Evolutionary conservation across 306 rosid genomes (phyloP).

Genomic region (Trifolium pratense): DNA sequence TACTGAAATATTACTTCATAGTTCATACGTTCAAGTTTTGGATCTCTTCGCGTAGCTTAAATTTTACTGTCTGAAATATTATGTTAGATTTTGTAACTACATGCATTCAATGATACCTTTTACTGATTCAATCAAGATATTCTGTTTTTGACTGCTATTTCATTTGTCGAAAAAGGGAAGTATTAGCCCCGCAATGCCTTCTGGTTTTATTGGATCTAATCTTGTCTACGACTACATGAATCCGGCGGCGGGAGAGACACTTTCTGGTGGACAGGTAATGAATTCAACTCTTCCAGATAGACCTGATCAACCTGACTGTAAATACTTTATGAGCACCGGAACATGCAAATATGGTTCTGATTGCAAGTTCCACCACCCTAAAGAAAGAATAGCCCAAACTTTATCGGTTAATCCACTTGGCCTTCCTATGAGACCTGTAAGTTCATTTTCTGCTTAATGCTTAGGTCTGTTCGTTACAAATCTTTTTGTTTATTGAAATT

Average conservation of each 20-base stretch:
- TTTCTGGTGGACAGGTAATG: constrained; percentile 62
- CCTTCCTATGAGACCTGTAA: constrained; percentile 91
- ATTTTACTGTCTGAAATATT: too few species aligned
- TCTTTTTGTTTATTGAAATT: neutral
- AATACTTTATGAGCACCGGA: constrained; percentile 80
- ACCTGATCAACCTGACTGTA: constrained; percentile 90
- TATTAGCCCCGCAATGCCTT: constrained; percentile 58
- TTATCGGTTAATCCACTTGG: constrained; percentile 60
- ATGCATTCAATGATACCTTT: neutral
- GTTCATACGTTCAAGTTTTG: too few species aligned
- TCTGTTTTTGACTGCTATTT: constrained; percentile 30
- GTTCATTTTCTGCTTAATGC: constrained; percentile 42
- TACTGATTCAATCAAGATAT: constrained; percentile 9
- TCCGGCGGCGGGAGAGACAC: constrained; percentile 54
- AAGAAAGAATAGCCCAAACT: constrained; percentile 68
- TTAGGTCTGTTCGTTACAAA: neutral
- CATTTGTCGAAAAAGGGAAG: constrained; percentile 62
- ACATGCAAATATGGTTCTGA: constrained; percentile 89
- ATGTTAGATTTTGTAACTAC: constrained; percentile 4
- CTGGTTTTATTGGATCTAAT: constrained; percentile 64
- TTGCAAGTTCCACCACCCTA: constrained; percentile 92
- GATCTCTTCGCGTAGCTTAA: too few species aligned
- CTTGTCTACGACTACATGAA: constrained; percentile 56
- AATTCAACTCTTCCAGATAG: constrained; percentile 70
- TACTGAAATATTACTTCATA: constrained; percentile 23